Conservation (phyloP, 2,329 filamentous ascomycete species). For the Apiospora pterosperma region DNA sequence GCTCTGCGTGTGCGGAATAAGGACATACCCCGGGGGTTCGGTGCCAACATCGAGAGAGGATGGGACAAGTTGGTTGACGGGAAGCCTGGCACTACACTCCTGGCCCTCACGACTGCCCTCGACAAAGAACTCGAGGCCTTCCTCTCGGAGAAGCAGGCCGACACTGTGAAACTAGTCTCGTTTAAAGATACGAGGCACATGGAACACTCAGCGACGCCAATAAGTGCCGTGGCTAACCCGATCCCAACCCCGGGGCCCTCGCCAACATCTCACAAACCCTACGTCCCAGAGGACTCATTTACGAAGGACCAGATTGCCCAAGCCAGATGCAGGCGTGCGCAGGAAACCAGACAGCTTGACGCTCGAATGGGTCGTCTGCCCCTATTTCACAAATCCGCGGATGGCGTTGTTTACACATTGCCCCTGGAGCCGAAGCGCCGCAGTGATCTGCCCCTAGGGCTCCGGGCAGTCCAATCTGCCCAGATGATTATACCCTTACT, state of each 20-base stretch:
- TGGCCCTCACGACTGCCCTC: slow-evolving; percentile 65
- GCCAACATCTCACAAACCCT: slow-evolving; percentile 21
- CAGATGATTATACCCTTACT: slow-evolving; percentile 66
- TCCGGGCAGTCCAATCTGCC: slow-evolving; percentile 61
- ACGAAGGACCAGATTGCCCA: slow-evolving; percentile 56
- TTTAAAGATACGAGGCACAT: slow-evolving; percentile 55
- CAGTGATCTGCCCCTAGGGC: slow-evolving; percentile 54
- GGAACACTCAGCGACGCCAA: slow-evolving; percentile 16
- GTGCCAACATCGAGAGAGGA: slow-evolving; percentile 72
- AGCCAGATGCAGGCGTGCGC: slow-evolving; percentile 60
- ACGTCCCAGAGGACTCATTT: slow-evolving; percentile 46
- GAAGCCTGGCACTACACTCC: slow-evolving; percentile 51
- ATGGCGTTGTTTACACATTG: slow-evolving; percentile 68
- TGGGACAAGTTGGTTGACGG: slow-evolving; percentile 63
- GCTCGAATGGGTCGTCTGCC: slow-evolving; percentile 67
- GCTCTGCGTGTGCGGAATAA: slow-evolving; percentile 63
- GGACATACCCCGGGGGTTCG: slow-evolving; percentile 67
- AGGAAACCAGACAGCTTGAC: slow-evolving; percentile 70
- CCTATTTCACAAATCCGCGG: slow-evolving; percentile 64
- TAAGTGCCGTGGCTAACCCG: slow-evolving; percentile 8
- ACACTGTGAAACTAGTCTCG: slow-evolving; percentile 67
- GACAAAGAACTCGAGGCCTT: slow-evolving; percentile 71
- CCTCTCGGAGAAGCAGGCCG: slow-evolving; percentile 65
- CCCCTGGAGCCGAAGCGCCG: slow-evolving; percentile 65
- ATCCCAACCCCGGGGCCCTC: neutral